Evolutionary conservation across 2,329 filamentous ascomycete species (phyloP), one percentile per base, ranked within the genome.

Genomic region (Lachnellula occidentalis): DNA sequence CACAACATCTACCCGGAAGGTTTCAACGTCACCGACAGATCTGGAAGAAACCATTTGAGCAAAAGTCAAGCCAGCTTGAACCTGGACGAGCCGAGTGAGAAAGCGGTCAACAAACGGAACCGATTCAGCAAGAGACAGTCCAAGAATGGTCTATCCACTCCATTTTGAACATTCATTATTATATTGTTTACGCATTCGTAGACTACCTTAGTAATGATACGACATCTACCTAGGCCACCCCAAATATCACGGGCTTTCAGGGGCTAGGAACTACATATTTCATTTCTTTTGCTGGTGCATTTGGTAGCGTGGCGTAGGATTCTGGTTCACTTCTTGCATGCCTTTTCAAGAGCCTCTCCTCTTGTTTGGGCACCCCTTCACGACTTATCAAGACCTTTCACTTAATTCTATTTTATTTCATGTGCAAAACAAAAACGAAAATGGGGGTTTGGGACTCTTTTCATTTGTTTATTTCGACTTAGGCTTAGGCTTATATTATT

Each of bases 91-190:
- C 60, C 62, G 48, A 54, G 60, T 53, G 59, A 70, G 54, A 69
- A 75, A 39, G 66, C 72, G 17, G 67, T 67, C 39, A 72, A 75
- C 12, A 85, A 81, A 69, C 75, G 78, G 48, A 83, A 86, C 62
- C 78, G 84, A 48, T 97, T 96, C 72, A 96, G 91, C 74, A 94
- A 94, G 73, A 80, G 92, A 63, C 90, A 96, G 73, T 95, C 89
- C 15, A 95, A 95, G 74, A 96, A 90, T 70, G 92, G 92, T n/a
- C 80, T 96, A 48, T 90, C 90, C 27, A 88, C 92, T 48, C 88
- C 90, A 49, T 96, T 96, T 69, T 95, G 67, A 73, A 50, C n/a
- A 27, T 24, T 21, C 37, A n/a, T 50, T 45, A 22, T 24, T 45
- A 22, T 24, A 27, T 14, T 36, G 41, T 14, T 24, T n/a, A 41